phyloP scores from a whole-genome alignment of 139 green algal genomes.

The Spirogloea muscicola region DNA sequence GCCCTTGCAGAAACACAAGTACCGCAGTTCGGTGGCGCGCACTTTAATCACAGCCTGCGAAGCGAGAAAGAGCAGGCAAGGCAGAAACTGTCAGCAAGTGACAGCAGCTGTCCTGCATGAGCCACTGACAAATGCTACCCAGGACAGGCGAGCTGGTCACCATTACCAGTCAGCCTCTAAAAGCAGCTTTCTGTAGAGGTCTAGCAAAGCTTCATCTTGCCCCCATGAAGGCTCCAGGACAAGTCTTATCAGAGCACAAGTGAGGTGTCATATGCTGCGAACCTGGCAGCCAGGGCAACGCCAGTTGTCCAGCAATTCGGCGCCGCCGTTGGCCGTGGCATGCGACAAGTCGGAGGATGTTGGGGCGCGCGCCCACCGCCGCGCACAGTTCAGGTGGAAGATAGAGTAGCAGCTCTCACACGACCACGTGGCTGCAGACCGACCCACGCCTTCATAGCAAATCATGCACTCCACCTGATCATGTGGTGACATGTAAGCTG shows the following conservation, averaged over 20 bases:
- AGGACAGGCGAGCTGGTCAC: no score
- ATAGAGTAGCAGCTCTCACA: conserved; percentile 44
- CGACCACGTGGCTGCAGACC: conserved; percentile 17
- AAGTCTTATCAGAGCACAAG: no score
- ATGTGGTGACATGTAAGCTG: no score
- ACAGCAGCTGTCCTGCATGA: no score
- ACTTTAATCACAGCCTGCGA: background rate
- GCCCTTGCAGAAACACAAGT: conserved; percentile 33
- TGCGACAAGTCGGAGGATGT: background rate
- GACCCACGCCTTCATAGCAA: conserved; percentile 25
- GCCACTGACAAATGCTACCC: no score
- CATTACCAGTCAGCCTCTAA: no score
- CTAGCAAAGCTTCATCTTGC: no score
- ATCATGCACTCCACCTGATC: conserved; percentile 45
- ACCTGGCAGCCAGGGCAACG: conserved; percentile 34
- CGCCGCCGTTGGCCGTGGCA: background rate
- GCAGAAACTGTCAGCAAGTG: no score
- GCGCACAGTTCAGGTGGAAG: conserved; percentile 36
- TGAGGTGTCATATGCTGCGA: no score
- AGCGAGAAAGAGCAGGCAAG: background rate
- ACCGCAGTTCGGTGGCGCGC: conserved; percentile 11
- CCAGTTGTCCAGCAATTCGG: background rate
- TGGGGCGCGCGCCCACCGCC: conserved; percentile 28
- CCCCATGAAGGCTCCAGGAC: no score
- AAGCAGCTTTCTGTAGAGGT: no score